These are phyloP conservation scores for Lodderomyces pseudojiufengensis DNA, from an alignment of 1,139 yeast species.

Conservation along the genomic window DNA sequence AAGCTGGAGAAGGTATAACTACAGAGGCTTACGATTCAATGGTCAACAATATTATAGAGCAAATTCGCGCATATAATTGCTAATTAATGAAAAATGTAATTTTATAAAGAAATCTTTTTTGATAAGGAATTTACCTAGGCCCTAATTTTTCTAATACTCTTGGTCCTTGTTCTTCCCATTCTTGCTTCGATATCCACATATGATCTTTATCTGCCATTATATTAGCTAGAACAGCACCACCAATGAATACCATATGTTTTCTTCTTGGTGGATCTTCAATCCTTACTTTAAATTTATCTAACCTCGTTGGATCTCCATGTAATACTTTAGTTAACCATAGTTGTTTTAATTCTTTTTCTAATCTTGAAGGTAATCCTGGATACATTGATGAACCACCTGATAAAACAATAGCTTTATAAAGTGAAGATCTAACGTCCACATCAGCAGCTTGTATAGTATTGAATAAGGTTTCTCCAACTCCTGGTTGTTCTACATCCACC, in stretches of 20 bases:
- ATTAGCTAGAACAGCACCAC: constrained; percentile 97
- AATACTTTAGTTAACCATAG: constrained; percentile 89
- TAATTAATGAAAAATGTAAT: constrained; percentile 17
- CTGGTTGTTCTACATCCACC: constrained; percentile 97
- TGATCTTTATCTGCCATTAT: constrained; percentile 98
- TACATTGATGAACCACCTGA: constrained; percentile 99
- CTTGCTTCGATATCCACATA: constrained; percentile 95
- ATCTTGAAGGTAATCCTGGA: constrained; percentile 94
- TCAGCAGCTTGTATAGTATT: constrained; percentile 94
- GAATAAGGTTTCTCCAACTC: constrained; percentile 89
- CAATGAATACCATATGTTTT: constrained; percentile 97
- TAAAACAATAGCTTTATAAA: constrained; percentile 87
- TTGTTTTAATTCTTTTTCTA: constrained; percentile 94
- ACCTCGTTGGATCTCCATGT: constrained; percentile 80
- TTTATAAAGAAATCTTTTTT: constrained; percentile 1
- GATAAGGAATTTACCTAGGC: constrained; percentile 56
- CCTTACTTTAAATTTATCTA: constrained; percentile 89
- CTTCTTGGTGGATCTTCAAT: constrained; percentile 99
- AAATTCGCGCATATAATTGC: constrained; percentile 19
- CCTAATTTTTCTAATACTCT: constrained; percentile 84
- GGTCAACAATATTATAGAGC: constrained; percentile 39
- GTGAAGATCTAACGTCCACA: constrained; percentile 83
- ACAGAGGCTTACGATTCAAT: constrained; percentile 41
- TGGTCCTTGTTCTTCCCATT: constrained; percentile 97
- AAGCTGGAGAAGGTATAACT: constrained; percentile 33